Evolutionary conservation across 2,329 filamentous ascomycete genomes (phyloP), one percentile per base, ranked within the genome.

Genomic region (Teratosphaeria epicoccoides): DNA sequence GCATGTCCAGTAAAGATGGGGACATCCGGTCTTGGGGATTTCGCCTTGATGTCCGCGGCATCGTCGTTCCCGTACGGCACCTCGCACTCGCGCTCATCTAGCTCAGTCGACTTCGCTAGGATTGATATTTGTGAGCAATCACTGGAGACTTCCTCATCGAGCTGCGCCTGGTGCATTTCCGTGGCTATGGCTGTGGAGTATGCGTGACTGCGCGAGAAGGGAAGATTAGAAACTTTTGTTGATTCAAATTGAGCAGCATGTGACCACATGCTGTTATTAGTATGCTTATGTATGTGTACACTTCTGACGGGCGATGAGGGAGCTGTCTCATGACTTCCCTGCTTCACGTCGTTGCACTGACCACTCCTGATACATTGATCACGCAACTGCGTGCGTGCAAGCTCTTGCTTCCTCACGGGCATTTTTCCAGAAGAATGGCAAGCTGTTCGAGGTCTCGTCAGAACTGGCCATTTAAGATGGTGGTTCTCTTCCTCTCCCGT

Each of bases 61-160:
- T 52, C 29, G 40, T 52, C 51, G 23, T 52, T 17, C 14, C 51
- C 51, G 11, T 46, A 28, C 17, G 50, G 37, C 6, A 48, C 22
- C 14, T 43, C 1, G n/a, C 6, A 40, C n/a, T 40, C 14, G n/a
- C n/a, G 17, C 6, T 20, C n/a, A 6, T n/a, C 2, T 40, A 17
- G 33, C n/a, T 40, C 33, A 17, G 33, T 7, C 20, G 3, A 6
- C 9, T 40, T 7, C n/a, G 17, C 33, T 1, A 7, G 17, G n/a
- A 17, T 7, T 7, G 14, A n/a, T 2, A 9, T 7, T 20, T 9
- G 14, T 6, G 33, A 17, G 5, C 20, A 17, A 2, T n/a, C n/a
- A 7, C 20, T 6, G 14, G n/a, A 17, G n/a, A 6, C n/a, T 20
- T 9, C n/a, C n/a, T 9, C 33, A 17, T 40, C 33, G 14, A 20